Conservation (phyloP, 768 basidiomycete genomes). For the Termitomyces sp. region DNA sequence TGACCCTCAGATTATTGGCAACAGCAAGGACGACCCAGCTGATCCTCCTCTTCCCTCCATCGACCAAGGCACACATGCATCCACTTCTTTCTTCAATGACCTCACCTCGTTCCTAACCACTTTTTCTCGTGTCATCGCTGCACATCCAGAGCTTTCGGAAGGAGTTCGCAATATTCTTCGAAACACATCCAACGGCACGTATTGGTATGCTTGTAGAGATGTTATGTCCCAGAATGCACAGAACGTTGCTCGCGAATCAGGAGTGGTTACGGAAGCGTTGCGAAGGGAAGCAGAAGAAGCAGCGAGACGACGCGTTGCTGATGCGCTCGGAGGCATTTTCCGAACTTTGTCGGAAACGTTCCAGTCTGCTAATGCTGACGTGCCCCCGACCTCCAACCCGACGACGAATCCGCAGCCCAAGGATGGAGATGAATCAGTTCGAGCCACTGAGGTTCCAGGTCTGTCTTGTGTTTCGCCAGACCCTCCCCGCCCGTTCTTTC, state of each 20-base stretch:
- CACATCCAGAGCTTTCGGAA: slow-evolving; percentile 71
- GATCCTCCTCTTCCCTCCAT: slow-evolving; percentile 51
- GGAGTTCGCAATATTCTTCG: slow-evolving; percentile 57
- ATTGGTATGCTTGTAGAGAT: slow-evolving; percentile 64
- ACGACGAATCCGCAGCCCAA: not conserved
- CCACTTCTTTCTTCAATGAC: slow-evolving; percentile 55
- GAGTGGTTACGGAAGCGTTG: slow-evolving; percentile 37
- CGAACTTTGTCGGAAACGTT: slow-evolving; percentile 39
- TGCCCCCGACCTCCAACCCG: not conserved
- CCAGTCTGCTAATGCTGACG: not conserved
- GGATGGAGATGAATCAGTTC: not conserved
- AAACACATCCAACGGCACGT: slow-evolving; percentile 59
- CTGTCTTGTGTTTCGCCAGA: not conserved
- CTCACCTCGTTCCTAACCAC: slow-evolving; percentile 55
- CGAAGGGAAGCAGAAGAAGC: slow-evolving; percentile 54
- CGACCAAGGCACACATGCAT: slow-evolving; percentile 17
- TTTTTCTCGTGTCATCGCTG: slow-evolving; percentile 47
- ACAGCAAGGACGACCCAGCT: slow-evolving; percentile 10
- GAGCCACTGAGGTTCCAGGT: not conserved
- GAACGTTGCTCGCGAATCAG: slow-evolving; percentile 42
- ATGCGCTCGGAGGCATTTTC: slow-evolving; percentile 56
- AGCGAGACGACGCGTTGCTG: slow-evolving; percentile 57
- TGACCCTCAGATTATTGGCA: slow-evolving; percentile 12
- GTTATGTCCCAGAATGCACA: slow-evolving; percentile 54
- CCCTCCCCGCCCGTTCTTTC: not conserved